Evolutionary conservation across 257 asterid species (phyloP), one percentile per base, ranked within the genome.

Genomic region (Euphrasia confusa): DNA sequence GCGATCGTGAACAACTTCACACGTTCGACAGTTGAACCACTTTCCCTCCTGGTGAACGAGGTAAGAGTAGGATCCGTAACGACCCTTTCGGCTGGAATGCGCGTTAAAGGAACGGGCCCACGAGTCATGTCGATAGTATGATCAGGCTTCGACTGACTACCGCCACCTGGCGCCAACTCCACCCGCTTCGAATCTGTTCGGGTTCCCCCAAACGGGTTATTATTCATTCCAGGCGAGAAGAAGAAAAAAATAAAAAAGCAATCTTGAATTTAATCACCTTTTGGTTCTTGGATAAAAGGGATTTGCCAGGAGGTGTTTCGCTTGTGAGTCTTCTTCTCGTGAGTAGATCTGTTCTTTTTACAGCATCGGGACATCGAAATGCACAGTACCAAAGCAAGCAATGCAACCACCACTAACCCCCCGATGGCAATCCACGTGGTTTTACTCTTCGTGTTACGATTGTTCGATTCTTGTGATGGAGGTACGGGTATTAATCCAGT

Each of bases 61-160:
- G 82, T 74, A 45, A 88, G 74, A 67, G 71, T 75, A 71, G 95
- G 93, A 75, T 86, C 84, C 13, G 82, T 76, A 48, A 69, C 68
- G 64, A 78, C 74, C 71, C 83, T 78, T 69, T 78, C 90, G 26
- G 90, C 80, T 42, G 95, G 81, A 57, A 80, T 78, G 65, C 81
- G 79, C 2, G 80, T 72, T 72, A 88, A 79, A 68, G 89, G 95
- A 54, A 79, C 88, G 37, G 75, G 70, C 56, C 80, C 75, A 2
- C 84, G 81, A 15, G 78, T 69, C 70, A 72, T 74, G 63, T 80
- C 83, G 50, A 80, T 75, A 57, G 65, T 72, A 64, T 86, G 85
- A 63, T 80, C 72, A 57, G 71, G 67, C 65, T 64, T 77, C 39
- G 77, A 33, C 52, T 75, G 82, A 68, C 64, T 64, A 44, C 58